Evolutionary conservation across 2,329 filamentous ascomycete genomes (phyloP).

Genomic region (Xylariales sp.): DNA sequence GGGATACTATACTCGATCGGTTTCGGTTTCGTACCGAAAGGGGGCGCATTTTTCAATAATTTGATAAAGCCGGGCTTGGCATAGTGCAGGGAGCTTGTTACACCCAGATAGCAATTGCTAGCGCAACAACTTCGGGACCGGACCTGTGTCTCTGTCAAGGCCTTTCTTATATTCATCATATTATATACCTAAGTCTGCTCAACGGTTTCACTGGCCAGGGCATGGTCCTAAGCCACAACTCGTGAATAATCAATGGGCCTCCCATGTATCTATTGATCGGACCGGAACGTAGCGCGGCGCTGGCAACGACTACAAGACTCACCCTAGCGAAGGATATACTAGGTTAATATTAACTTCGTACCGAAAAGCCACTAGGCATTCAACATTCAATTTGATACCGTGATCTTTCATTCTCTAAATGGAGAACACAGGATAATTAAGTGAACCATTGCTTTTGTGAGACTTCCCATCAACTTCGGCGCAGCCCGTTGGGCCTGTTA

Average conservation of each 20-base stretch:
- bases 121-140: neutral
- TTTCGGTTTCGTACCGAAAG: constrained; percentile 27
- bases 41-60: constrained; percentile 17
- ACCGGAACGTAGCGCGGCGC: no score
- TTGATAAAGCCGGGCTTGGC: constrained; percentile 32
- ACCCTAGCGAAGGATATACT: no score
- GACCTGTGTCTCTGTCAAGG: neutral
- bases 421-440: neutral
- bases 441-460: neutral
- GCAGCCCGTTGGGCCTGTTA: neutral
- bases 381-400: no score
- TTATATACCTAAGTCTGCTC: neutral
- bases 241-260: no score
- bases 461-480: neutral
- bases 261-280: no score
- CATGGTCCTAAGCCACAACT: neutral
- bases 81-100: neutral
- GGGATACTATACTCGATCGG: constrained; percentile 7
- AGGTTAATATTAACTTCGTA: no score
- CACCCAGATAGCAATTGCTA: constrained; percentile 1
- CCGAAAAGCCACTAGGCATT: no score
- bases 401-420: neutral
- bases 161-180: neutral
- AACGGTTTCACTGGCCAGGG: neutral
- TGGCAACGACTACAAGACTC: no score